Evolutionary conservation across 1,284 basidiomycete species (phyloP).

Genomic region (Tilletia setariae): DNA sequence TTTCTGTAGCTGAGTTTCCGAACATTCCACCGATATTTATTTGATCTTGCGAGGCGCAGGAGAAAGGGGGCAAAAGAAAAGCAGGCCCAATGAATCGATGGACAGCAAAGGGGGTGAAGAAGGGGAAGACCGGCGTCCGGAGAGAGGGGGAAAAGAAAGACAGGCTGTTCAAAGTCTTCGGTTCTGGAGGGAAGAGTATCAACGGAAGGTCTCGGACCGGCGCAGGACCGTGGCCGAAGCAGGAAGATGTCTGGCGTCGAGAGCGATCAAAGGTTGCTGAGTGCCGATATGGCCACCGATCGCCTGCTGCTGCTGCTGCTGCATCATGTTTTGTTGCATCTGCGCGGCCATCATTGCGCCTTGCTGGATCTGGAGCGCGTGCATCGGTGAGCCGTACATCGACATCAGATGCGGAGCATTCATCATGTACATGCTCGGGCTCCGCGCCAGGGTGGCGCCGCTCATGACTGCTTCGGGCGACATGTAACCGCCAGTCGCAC

Average conservation of each 20-base stretch:
- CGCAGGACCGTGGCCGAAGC: constrained; percentile 8
- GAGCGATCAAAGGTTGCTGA: neutral
- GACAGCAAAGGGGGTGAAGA: too few relatives aligned
- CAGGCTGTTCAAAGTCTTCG: neutral
- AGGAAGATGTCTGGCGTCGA: neutral
- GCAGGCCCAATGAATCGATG: too few relatives aligned
- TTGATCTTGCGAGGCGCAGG: too few relatives aligned
- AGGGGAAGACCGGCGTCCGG: too few relatives aligned
- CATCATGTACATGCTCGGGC: constrained; percentile 5
- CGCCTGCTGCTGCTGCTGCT: constrained; percentile 8
- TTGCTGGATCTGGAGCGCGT: constrained; percentile 7
- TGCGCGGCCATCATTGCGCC: neutral
- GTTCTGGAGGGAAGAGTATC: neutral
- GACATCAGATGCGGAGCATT: neutral
- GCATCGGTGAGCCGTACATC: constrained; percentile 3
- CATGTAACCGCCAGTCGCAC: neutral
- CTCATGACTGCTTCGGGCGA: neutral
- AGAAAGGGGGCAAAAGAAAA: too few relatives aligned
- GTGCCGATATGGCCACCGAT: neutral
- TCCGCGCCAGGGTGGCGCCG: neutral
- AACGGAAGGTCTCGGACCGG: constrained; percentile 1
- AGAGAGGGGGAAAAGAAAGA: neutral
- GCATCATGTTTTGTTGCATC: neutral
- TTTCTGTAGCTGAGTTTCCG: too few relatives aligned
- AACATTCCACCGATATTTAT: too few relatives aligned